A percentile compares a stretch with the other conserved stretches of the same genome.
These are phyloP conservation scores for Botrytis pseudocinerea DNA, from an alignment of 2,329 filamentous ascomycete species.

Conservation along the genomic window DNA sequence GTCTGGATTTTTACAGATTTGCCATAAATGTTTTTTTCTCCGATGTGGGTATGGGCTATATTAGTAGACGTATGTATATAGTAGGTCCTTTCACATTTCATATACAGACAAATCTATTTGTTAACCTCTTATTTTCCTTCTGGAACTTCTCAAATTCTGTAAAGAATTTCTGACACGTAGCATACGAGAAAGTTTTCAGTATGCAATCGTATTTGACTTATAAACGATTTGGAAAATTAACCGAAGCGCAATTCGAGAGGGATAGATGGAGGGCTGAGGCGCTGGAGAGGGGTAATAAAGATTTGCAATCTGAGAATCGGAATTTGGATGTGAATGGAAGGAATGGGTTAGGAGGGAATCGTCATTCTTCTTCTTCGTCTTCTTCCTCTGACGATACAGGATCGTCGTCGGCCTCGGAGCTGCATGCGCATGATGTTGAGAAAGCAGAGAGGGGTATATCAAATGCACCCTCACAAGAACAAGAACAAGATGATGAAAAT, in stretches of 20 bases:
- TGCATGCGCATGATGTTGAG: neutral
- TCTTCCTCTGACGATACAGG: neutral
- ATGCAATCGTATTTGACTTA: neutral
- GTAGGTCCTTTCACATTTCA: neutral
- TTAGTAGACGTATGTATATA: neutral
- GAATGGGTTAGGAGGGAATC: neutral
- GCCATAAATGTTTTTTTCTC: neutral
- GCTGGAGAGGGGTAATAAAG: neutral
- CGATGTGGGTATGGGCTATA: neutral
- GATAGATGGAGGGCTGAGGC: neutral
- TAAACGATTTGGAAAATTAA: neutral
- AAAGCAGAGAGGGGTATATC: neutral
- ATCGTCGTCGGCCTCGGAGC: neutral
- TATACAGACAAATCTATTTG: neutral
- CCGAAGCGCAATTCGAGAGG: neutral
- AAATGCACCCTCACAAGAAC: neutral
- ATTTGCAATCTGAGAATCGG: neutral
- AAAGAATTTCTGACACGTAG: neutral
- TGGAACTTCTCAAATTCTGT: neutral
- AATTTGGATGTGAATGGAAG: neutral
- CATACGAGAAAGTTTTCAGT: neutral
- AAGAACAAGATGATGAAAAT: neutral
- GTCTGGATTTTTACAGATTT: neutral
- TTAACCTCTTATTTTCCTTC: neutral
- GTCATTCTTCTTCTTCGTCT: neutral